These are phyloP conservation scores for Fusarium equiseti DNA, from an alignment of 2,329 filamentous ascomycete genomes.

Conservation along the genomic window DNA sequence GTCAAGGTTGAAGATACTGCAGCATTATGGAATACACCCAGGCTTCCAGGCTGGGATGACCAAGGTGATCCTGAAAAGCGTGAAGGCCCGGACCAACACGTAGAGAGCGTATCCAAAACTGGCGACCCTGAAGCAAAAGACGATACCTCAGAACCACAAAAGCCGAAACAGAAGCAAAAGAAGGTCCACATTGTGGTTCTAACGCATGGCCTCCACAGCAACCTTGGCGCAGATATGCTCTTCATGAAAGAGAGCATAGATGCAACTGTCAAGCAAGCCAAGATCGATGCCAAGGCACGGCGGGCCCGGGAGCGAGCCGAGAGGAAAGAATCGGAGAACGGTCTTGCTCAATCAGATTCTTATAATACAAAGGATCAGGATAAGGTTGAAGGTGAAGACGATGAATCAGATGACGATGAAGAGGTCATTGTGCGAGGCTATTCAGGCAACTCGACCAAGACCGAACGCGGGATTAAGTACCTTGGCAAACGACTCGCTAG, in stretches of 20 bases:
- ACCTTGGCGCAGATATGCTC: constrained; percentile 95
- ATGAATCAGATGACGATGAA: constrained; percentile 73
- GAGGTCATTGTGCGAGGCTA: constrained; percentile 92
- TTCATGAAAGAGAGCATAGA: constrained; percentile 98
- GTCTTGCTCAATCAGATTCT: constrained; percentile 22
- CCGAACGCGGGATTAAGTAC: constrained; percentile 96
- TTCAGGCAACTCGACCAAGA: constrained; percentile 88
- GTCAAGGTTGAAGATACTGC: constrained; percentile 89
- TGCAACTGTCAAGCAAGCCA: constrained; percentile 79
- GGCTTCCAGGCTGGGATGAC: constrained; percentile 75
- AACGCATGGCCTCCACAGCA: constrained; percentile 95
- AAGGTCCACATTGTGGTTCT: constrained; percentile 91
- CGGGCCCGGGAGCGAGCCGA: constrained; percentile 63
- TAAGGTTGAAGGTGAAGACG: constrained; percentile 59
- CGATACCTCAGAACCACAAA: constrained; percentile 31
- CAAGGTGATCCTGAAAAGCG: constrained; percentile 47
- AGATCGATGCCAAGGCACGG: constrained; percentile 74
- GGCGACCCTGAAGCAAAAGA: constrained; percentile 48
- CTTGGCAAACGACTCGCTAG: constrained; percentile 93
- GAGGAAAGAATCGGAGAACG: constrained; percentile 18
- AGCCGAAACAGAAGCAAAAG: constrained; percentile 74
- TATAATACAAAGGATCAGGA: constrained; percentile 43
- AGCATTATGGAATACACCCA: constrained; percentile 91
- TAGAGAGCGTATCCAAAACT: constrained; percentile 52
- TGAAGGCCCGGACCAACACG: constrained; percentile 49